Percentiles rank a stretch among this genome's conserved stretches.
These are phyloP conservation scores for Mycena metata DNA, from an alignment of 768 basidiomycete genomes.

Conservation along the genomic window DNA sequence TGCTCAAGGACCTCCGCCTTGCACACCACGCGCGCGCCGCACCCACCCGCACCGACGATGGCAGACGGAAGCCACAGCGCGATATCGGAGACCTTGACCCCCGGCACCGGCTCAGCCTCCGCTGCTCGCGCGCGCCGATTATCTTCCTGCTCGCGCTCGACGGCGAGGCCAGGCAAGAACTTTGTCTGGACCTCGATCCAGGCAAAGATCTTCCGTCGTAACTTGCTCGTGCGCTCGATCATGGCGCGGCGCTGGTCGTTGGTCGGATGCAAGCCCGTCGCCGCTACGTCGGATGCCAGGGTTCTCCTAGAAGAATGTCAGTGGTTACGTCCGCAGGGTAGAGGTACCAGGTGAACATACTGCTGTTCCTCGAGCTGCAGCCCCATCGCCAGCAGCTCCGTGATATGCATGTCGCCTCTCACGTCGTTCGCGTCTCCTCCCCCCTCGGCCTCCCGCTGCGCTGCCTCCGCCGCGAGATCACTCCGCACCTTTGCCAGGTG, in stretches of 20 bases:
- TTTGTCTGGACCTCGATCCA: conserved; percentile 34
- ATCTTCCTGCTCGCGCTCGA: conserved; percentile 32
- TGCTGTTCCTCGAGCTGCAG: conserved; percentile 37
- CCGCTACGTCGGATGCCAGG: background rate
- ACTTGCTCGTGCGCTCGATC: conserved; percentile 31
- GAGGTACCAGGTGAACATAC: conserved; percentile 1
- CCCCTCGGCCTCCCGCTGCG: conserved; percentile 9
- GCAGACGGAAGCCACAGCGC: conserved; percentile 42
- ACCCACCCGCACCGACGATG: background rate
- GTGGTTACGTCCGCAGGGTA: too few relatives aligned
- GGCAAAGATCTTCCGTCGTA: conserved; percentile 31
- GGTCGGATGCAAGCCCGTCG: conserved; percentile 33
- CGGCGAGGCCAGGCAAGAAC: background rate
- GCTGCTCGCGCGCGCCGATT: background rate
- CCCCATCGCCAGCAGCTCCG: conserved; percentile 28
- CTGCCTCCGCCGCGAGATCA: conserved; percentile 38
- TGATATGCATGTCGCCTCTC: conserved; percentile 25
- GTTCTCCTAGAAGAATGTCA: conserved; percentile 18
- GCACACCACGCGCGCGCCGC: background rate
- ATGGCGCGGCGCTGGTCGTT: conserved; percentile 38
- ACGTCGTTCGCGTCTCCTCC: background rate
- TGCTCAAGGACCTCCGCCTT: conserved; percentile 14
- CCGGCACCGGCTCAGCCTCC: background rate
- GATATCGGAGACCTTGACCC: background rate
- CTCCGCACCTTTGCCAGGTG: conserved; percentile 30